Base-by-base conservation (phyloP, 148 eudicot species). In the Rhododendron griersonianum region DNA sequence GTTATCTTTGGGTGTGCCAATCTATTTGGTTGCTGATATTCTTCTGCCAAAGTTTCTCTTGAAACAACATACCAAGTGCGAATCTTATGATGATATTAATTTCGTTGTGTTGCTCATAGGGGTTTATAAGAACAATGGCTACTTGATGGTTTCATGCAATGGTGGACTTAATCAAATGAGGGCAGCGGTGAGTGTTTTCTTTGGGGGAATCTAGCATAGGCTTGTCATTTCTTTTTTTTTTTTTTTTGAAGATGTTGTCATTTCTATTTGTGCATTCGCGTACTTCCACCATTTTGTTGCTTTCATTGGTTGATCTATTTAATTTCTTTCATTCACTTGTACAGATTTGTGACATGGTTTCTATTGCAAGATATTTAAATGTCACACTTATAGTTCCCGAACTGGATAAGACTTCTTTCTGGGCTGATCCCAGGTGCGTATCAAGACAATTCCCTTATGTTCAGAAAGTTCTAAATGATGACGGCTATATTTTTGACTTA, bases 91-190 rank as follows among this genome's bases (percentile, higher is more conserved):
- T n/a, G 25, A 61, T 71, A 21, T 76, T 50, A 86, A 77, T 78
- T 83, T 5, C 39, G 45, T 69, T 74, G 23, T 88, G 19, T 67
- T 83, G 14, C 74, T 48, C 35, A 83, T 91, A 96, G 99, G 99
- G 91, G 95, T 95, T 59, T 96, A 96, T 89, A 96, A 92, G 90
- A 96, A 96, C 89, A 96, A 96, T 89, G 99, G 99, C 80, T 96
- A 96, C 88, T 86, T 96, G 69, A 91, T 96, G 98, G 96, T 96
- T 91, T 96, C 99, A 21, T 96, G 99, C 93, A 96, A 96, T 89
- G 99, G 99, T 86, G 99, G 99, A 84, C 99, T 96, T 86, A 96
- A 96, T 89, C 99, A 96, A 87, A 96, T 96, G 99, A 93, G 99
- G 81, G 91, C 99, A 79, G 99, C 98, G 71, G 99, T 96, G 87